Base-by-base conservation (phyloP, 352 stramenopile genomes). In the Phytophthora cryptogea region DNA sequence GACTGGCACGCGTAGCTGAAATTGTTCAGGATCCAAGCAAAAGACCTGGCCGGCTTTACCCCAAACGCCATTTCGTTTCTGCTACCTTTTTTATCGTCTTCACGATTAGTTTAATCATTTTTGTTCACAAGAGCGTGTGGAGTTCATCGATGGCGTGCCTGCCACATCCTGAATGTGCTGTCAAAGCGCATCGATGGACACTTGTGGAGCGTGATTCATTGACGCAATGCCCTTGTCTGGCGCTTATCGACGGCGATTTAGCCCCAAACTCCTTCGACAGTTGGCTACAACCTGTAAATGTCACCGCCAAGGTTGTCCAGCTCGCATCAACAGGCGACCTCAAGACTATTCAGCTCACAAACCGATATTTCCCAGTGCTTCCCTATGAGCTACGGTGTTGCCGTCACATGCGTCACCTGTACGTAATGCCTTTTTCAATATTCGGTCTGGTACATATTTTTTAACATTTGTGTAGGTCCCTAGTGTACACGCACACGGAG, bases 401-500 rank as follows among this genome's bases (percentile, higher is more conserved):
- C 20, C 36, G 36, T 41, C 36, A 41, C 11, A 41, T 41, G 36
- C 13, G 36, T 17, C 36, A 41, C n/a, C 5, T 41, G 36, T 41
- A 41, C 13, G 36, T 39, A 39, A 6, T 5, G 2, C 13, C 33
- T 16, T 10, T 16, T n/a, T 1, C 1, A 6, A 4, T 39, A 16
- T 5, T 39, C 33, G 2, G 11, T 36, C 7, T 14, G 14, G 8
- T 50, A 16, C 27, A 50, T 27, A 5, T 13, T 17, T 28, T 50
- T 14, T 37, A 13, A 6, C 60, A 42, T 43, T 5, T 44, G 31
- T 13, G 17, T 41, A 81, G 69, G 17, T 67, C 69, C 2, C 42
- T 81, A 7, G 53, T 72, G 6, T 72, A 80, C 50, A 68, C 68
- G 0, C 55, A 75, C 28, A 80, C 54, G 0, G 13, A 39, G 14